Base-by-base conservation (phyloP, 1,139 yeast species). In the Kazachstania sp. region DNA sequence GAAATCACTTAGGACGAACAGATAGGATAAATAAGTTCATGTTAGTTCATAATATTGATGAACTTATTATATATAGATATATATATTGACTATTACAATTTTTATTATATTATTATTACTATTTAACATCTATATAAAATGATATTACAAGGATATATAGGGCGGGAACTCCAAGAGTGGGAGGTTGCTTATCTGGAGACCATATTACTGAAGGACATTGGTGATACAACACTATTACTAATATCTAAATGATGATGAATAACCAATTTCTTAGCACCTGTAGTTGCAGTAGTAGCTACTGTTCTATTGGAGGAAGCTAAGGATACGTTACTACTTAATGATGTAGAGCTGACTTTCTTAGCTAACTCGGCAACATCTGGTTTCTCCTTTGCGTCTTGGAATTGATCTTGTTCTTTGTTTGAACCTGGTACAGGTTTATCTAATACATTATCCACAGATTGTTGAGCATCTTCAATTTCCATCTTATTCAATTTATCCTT, bases 201-300 rank as follows among this genome's bases (percentile, higher is more conserved):
- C 34, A 49, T 19, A 3, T 44, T 37, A 18, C 49, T 35, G 42
- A 41, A 42, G 12, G 51, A 49, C 23, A 43, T 42, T 8, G 47
- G 44, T 5, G 49, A 39, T 1, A 45, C 45, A 2, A 53, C 48
- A 39, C 54, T 51, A 15, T 43, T 45, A 2, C 53, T 43, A n/a
- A 54, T 49, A 36, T 51, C 54, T 40, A 54, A 41, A 44, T 54
- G 57, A 26, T 54, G 51, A 39, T 54, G 57, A 3, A 50, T 32
- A 4, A 44, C 46, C 5, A 34, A 35, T 31, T 41, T 48, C 36
- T 45, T 50, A 12, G 41, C 15, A 16, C 35, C 29, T 1, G 32
- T 13, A 16, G 32, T 19, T 15, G 35, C 34, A 12, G 3, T 28
- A 8, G 41, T 13, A 30, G 41, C 41, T 11, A 18, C 23, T 7